phyloP scores from a whole-genome alignment of 768 basidiomycete species.

The Suillus alpinus region DNA sequence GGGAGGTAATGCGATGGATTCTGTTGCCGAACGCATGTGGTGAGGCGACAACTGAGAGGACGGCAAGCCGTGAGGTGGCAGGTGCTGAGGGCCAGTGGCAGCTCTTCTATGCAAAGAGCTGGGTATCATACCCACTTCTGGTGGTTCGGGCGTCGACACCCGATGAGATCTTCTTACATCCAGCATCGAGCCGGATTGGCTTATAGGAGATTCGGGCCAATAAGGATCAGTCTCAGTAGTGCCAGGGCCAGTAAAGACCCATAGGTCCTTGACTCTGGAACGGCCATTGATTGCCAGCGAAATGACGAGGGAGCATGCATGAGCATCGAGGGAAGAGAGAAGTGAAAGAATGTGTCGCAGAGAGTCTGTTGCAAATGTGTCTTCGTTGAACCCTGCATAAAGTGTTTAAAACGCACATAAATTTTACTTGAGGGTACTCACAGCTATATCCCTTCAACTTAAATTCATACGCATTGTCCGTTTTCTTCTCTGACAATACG shows the following conservation, averaged over 20 bases:
- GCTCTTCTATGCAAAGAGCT: conserved; percentile 29
- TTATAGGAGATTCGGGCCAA: conserved; percentile 34
- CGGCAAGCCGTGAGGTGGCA: conserved; percentile 11
- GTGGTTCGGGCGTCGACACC: conserved; percentile 29
- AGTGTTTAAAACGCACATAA: conserved; percentile 15
- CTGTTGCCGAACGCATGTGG: conserved; percentile 36
- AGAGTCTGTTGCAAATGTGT: conserved; percentile 72
- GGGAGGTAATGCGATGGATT: conserved; percentile 22
- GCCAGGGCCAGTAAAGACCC: conserved; percentile 68
- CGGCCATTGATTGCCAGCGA: conserved; percentile 72
- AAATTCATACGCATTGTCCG: conserved; percentile 73
- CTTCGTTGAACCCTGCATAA: conserved; percentile 70
- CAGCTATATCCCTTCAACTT: conserved; percentile 81
- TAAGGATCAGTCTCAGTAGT: conserved; percentile 28
- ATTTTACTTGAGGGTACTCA: conserved; percentile 32
- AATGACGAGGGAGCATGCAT: conserved; percentile 64
- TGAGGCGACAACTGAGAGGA: conserved; percentile 16
- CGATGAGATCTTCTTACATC: conserved; percentile 36
- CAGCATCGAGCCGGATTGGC: conserved; percentile 32
- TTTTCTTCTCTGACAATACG: conserved; percentile 73
- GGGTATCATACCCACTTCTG: conserved; percentile 22
- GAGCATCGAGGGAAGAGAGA: conserved; percentile 61
- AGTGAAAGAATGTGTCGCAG: conserved; percentile 68
- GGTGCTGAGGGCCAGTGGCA: conserved; percentile 30
- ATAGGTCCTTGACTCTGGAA: conserved; percentile 72